A percentile compares a stretch with the other conserved stretches of the same genome.
phyloP scores from a whole-genome alignment of 2,329 filamentous ascomycete genomes.

The Venturia asperata region DNA sequence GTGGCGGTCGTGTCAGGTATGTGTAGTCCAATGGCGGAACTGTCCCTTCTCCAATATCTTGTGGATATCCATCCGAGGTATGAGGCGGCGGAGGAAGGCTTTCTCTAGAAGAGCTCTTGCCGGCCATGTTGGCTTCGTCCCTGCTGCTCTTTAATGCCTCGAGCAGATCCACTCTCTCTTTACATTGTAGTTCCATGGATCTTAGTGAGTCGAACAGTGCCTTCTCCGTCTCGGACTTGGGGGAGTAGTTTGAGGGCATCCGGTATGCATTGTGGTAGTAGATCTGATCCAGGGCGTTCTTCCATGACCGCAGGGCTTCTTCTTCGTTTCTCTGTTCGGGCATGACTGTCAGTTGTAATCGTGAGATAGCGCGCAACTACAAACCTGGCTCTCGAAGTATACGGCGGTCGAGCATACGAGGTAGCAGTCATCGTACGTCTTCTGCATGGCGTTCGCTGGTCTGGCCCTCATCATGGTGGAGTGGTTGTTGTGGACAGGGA shows the following conservation, averaged over 20 bases:
- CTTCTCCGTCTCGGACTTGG: conserved; percentile 75
- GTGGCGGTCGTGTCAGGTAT: conserved; percentile 65
- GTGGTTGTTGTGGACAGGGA: not conserved
- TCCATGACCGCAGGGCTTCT: conserved; percentile 89
- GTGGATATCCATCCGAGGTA: conserved; percentile 17
- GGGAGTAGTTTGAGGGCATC: conserved; percentile 59
- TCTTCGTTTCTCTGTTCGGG: conserved; percentile 69
- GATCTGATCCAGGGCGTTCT: conserved; percentile 78
- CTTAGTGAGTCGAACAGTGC: conserved; percentile 73
- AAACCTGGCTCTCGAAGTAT: conserved; percentile 88
- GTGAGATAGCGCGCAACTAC: not conserved
- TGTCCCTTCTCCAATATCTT: conserved; percentile 61
- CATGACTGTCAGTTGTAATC: conserved; percentile 2
- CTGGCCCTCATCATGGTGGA: conserved; percentile 18
- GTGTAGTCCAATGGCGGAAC: conserved; percentile 74
- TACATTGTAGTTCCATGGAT: conserved; percentile 82
- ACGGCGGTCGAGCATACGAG: conserved; percentile 90
- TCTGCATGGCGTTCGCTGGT: conserved; percentile 64
- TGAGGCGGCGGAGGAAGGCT: not conserved
- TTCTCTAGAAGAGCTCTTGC: conserved; percentile 22
- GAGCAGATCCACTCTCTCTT: conserved; percentile 83
- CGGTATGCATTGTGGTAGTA: conserved; percentile 76
- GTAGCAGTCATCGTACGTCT: conserved; percentile 96
- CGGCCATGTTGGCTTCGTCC: conserved; percentile 38
- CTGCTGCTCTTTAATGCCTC: conserved; percentile 67